Conservation (phyloP, 1,284 basidiomycete species). For the Gymnopus androsaceus region DNA sequence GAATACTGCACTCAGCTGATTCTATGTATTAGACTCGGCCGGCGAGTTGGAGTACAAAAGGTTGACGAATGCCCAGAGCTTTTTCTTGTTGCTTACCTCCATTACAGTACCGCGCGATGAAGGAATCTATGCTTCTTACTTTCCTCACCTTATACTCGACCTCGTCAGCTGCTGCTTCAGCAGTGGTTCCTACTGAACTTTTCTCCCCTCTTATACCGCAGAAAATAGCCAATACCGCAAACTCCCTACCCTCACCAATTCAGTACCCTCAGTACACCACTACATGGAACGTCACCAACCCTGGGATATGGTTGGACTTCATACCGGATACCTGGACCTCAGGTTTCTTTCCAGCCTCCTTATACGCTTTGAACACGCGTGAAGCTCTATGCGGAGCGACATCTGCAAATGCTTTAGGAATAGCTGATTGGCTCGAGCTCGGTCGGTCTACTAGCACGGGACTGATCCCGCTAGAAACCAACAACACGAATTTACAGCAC, state of each 20-base stretch:
- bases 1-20: too few species aligned
- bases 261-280: conserved; percentile 61
- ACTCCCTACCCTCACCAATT: conserved; percentile 41
- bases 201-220: conserved; percentile 56
- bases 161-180: not conserved
- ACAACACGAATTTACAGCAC: conserved; percentile 51
- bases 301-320: conserved; percentile 56
- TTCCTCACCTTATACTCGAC: not conserved
- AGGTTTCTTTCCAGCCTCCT: conserved; percentile 65
- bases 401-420: conserved; percentile 33
- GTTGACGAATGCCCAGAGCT: too few species aligned
- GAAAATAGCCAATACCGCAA: conserved; percentile 57
- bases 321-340: conserved; percentile 63
- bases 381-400: conserved; percentile 46
- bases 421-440: conserved; percentile 53
- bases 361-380: conserved; percentile 60
- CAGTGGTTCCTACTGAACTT: conserved; percentile 43
- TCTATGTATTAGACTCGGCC: not conserved
- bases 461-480: conserved; percentile 47
- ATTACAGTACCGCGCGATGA: not conserved
- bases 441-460: conserved; percentile 52
- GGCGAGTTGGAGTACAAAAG: not conserved
- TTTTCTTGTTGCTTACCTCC: not conserved
- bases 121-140: not conserved
- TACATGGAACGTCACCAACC: conserved; percentile 25